A percentile compares a stretch with the other conserved stretches of the same genome.
Conservation (phyloP, 1,284 basidiomycete genomes). For the Apiotrichum brassicae region DNA sequence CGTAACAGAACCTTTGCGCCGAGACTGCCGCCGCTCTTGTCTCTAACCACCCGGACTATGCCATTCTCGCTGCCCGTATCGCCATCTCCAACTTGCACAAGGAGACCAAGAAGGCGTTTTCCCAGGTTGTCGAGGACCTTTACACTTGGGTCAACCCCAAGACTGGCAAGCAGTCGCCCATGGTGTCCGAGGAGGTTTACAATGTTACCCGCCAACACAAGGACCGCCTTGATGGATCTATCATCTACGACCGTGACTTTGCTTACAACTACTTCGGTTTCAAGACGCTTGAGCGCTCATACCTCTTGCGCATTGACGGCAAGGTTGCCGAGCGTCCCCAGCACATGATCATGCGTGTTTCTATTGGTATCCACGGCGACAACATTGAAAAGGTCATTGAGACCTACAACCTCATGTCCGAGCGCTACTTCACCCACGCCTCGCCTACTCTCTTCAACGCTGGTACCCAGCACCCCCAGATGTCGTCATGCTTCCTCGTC, state of each 20-base stretch:
- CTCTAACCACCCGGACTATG: constrained; percentile 93
- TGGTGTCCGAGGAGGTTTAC: constrained; percentile 90
- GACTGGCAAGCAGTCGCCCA: constrained; percentile 75
- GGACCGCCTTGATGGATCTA: constrained; percentile 78
- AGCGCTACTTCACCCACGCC: constrained; percentile 95
- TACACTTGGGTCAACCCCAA: constrained; percentile 97
- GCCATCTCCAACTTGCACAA: constrained; percentile 99
- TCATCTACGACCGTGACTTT: constrained; percentile 98
- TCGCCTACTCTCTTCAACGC: constrained; percentile 99
- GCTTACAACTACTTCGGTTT: constrained; percentile 97
- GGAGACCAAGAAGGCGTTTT: constrained; percentile 97
- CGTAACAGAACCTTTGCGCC: constrained; percentile 65
- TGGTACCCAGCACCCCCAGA: constrained; percentile 89
- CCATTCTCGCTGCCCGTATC: constrained; percentile 85
- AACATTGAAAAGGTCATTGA: constrained; percentile 86
- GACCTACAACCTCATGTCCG: constrained; percentile 92
- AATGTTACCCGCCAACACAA: constrained; percentile 77
- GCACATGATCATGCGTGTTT: constrained; percentile 99
- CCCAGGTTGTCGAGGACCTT: constrained; percentile 82
- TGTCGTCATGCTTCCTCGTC: constrained; percentile 96
- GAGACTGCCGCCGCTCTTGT: constrained; percentile 98
- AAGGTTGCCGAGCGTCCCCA: constrained; percentile 96
- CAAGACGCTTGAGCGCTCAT: constrained; percentile 98
- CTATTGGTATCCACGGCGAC: constrained; percentile 89
- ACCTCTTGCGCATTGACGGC: constrained; percentile 88